These are phyloP conservation scores for Marvania coccoides DNA, from an alignment of 139 green algal species.

Conservation along the genomic window DNA sequence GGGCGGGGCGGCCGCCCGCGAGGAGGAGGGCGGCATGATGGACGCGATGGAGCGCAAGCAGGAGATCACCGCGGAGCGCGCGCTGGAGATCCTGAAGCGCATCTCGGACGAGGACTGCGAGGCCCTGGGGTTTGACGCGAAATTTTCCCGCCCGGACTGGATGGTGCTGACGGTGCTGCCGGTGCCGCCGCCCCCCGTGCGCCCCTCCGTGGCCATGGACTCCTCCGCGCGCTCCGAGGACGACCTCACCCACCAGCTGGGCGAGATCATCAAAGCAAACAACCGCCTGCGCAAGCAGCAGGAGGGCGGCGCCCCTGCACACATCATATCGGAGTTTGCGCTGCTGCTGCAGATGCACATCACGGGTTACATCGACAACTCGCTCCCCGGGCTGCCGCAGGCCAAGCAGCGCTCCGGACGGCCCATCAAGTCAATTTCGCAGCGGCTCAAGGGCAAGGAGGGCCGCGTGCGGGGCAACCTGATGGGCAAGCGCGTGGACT, in stretches of 20 bases:
- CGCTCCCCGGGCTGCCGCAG: slow-evolving; percentile 66
- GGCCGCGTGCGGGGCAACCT: slow-evolving; percentile 97
- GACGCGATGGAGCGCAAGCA: slow-evolving; percentile 61
- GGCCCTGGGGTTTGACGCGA: slow-evolving; percentile 80
- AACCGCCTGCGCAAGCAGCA: slow-evolving; percentile 77
- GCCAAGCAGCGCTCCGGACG: slow-evolving; percentile 59
- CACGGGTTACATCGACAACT: slow-evolving; percentile 94
- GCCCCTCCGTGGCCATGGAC: slow-evolving; percentile 92
- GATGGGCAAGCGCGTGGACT: slow-evolving; percentile 99
- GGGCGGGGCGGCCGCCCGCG: slow-evolving; percentile 10
- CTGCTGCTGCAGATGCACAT: slow-evolving; percentile 86
- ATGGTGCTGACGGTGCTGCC: slow-evolving; percentile 91
- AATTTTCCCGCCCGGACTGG: slow-evolving; percentile 84
- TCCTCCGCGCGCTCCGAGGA: slow-evolving; percentile 80
- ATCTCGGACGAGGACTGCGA: slow-evolving; percentile 89
- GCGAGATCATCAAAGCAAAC: slow-evolving; percentile 93
- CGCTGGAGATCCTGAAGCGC: slow-evolving; percentile 80
- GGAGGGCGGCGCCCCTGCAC: slow-evolving; percentile 75
- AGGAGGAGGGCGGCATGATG: slow-evolving; percentile 53
- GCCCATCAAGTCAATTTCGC: slow-evolving; percentile 93
- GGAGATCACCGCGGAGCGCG: slow-evolving; percentile 75
- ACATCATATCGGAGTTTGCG: slow-evolving; percentile 81
- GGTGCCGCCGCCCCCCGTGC: slow-evolving; percentile 84
- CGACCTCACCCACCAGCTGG: slow-evolving; percentile 96
- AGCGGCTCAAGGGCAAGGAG: slow-evolving; percentile 86